Base-by-base conservation (phyloP, 2,329 filamentous ascomycete species). In the Colletotrichum paranaense region DNA sequence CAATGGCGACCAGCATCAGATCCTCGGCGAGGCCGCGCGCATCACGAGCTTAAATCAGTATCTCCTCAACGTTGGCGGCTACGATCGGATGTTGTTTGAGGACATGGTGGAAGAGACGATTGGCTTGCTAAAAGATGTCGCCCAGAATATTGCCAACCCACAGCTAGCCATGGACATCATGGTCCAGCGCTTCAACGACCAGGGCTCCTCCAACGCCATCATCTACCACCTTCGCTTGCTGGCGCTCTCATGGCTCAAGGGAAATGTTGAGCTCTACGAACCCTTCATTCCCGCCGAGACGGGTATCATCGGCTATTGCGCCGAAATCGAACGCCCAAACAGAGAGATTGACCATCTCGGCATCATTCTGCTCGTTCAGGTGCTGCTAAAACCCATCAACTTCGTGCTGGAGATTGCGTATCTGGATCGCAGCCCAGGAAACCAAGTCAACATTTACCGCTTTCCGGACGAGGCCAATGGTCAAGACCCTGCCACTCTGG, bases 291-390 rank as follows among this genome's bases (percentile, higher is more conserved):
- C 86, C 6, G 89, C 90, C 65, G 86, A 83, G n/a, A 80, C 82
- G 46, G 86, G 86, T 62, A 85, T 97, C 46, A 88, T 91, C 16
- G 86, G 91, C 28, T 96, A 97, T 82, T 94, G 93, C 80, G 82
- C 87, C 52, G 87, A 89, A 16, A 91, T 98, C 75, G 93, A 97
- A 80, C 90, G 93, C 0, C 88, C 92, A 19, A 89, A 92, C 76
- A 91, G 92, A 63, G 96, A 98, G 84, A 97, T 98, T 75, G 97
- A 99, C 77, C 92, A 98, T 78, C 86, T 98, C n/a, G 94, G 94
- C 56, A 88, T 98, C 75, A 91, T 91, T 73, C 90, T 94, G 2
- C 86, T 98, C 62, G 90, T 93, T 74, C 92, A 96, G 75, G 89
- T 95, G 30, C 88, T 98, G 4, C 90, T 98, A 75, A 92, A 94